Evolutionary conservation across 139 green algal genomes (phyloP).

Genomic region (Deuterostichococcus epilithicus): DNA sequence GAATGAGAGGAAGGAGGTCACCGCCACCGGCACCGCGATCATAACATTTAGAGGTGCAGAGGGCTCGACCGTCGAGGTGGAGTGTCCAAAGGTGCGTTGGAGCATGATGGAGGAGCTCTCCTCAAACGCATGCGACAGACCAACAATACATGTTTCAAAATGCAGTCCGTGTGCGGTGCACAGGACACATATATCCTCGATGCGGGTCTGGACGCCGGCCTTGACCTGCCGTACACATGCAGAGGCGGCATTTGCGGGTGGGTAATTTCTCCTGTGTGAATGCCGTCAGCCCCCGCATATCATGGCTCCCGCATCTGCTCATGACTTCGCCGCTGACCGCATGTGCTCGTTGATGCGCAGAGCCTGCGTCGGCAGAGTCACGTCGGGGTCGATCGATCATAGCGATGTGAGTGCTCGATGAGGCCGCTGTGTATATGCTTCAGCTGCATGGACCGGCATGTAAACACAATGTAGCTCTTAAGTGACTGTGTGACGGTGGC

Average conservation of each 20-base stretch:
- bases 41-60: slow-evolving; percentile 64
- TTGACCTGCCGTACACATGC: slow-evolving; percentile 92
- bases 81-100: slow-evolving; percentile 38
- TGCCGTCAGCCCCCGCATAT: too few species aligned
- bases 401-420: slow-evolving; percentile 56
- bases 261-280: too few species aligned
- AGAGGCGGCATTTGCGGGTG: slow-evolving; percentile 63
- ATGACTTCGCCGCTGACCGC: too few species aligned
- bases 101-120: not conserved
- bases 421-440: not conserved
- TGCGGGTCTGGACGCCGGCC: slow-evolving; percentile 67
- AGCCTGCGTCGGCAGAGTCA: slow-evolving; percentile 76
- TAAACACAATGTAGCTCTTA: not conserved
- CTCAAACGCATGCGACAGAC: not conserved
- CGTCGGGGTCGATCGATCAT: slow-evolving; percentile 66
- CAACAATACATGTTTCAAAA: not conserved
- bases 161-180: not conserved
- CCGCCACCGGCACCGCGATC: slow-evolving; percentile 46
- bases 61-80: slow-evolving; percentile 43
- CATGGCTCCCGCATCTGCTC: not conserved
- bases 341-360: slow-evolving; percentile 17
- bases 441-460: not conserved
- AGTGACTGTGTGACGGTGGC: not conserved
- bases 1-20: slow-evolving; percentile 21
- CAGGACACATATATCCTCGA: slow-evolving; percentile 90